Evolutionary conservation across 768 basidiomycete species (phyloP).

Genomic region (Termitomyces heimii): DNA sequence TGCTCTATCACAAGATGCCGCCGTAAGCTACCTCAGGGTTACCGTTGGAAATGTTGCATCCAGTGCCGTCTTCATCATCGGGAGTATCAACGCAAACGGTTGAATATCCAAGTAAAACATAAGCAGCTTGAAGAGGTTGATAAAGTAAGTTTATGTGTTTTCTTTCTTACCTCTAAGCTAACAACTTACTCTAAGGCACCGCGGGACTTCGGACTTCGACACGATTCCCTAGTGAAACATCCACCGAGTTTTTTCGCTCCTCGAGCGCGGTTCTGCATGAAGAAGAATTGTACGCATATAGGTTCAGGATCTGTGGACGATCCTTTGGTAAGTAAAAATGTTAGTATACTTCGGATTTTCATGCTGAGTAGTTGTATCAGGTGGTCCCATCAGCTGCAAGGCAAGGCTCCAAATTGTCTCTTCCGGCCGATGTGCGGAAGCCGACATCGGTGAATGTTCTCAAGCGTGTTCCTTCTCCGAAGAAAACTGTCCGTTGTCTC

Average conservation of each 20-base stretch:
- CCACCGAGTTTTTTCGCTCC: conserved; percentile 13
- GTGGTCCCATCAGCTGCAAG: conserved; percentile 3
- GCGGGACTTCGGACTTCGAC: background rate
- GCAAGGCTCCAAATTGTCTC: background rate
- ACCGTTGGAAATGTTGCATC: conserved; percentile 38
- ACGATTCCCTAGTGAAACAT: background rate
- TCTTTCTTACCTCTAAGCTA: background rate
- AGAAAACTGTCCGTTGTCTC: background rate
- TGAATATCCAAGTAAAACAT: conserved; percentile 20
- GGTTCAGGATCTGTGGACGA: conserved; percentile 3
- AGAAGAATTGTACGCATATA: conserved; percentile 25
- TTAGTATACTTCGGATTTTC: background rate
- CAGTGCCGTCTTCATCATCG: conserved; percentile 32
- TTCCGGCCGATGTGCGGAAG: background rate
- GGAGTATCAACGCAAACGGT: conserved; percentile 26
- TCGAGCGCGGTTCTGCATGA: conserved; percentile 32
- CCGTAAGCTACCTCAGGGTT: conserved; percentile 22
- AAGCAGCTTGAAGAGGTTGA: conserved; percentile 14
- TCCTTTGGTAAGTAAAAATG: conserved; percentile 1
- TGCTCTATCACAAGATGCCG: conserved; percentile 31
- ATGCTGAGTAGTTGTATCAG: background rate
- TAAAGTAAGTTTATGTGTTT: background rate
- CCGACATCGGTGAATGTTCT: background rate
- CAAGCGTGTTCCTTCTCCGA: background rate
- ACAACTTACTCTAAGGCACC: background rate